These are phyloP conservation scores for Saccharum hybrid DNA, from an alignment of 202 grass and related monocot species.

Conservation along the genomic window DNA sequence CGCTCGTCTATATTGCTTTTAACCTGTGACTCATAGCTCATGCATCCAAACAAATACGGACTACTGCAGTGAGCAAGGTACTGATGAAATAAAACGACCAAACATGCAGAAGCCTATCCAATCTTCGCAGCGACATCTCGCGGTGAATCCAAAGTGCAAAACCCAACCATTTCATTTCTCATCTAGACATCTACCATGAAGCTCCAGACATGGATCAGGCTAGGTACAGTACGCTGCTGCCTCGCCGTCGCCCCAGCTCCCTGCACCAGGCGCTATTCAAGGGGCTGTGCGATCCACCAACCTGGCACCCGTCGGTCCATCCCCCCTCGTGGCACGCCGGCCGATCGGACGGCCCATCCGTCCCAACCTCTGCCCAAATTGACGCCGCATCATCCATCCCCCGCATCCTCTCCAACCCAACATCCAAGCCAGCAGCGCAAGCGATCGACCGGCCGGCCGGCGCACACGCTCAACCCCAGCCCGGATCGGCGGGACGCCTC, in stretches of 20 bases:
- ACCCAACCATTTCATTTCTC: background rate
- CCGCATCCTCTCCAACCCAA: slow-evolving; percentile 45
- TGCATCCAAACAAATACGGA: no score
- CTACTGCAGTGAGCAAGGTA: background rate
- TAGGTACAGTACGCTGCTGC: background rate
- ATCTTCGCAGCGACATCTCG: background rate
- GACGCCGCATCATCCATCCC: slow-evolving; percentile 37
- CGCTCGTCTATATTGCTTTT: no score
- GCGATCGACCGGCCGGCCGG: background rate
- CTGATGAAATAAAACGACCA: background rate
- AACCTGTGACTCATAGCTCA: no score
- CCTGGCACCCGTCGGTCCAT: slow-evolving; percentile 30
- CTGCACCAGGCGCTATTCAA: slow-evolving; percentile 37
- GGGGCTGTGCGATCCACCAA: slow-evolving; percentile 45
- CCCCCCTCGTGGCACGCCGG: slow-evolving; percentile 13
- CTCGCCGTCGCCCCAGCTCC: slow-evolving; percentile 20
- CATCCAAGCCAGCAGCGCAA: slow-evolving; percentile 21
- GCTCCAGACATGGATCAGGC: slow-evolving; percentile 35
- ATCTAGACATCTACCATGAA: background rate
- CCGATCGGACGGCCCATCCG: background rate
- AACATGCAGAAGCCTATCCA: no score
- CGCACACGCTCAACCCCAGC: no score
- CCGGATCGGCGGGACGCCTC: no score
- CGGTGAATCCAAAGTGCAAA: background rate
- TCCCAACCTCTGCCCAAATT: slow-evolving; percentile 37